Percentiles rank a stretch among this genome's conserved stretches.
These are phyloP conservation scores for Fusarium austroafricanum DNA, from an alignment of 2,329 filamentous ascomycete genomes.

Conservation along the genomic window DNA sequence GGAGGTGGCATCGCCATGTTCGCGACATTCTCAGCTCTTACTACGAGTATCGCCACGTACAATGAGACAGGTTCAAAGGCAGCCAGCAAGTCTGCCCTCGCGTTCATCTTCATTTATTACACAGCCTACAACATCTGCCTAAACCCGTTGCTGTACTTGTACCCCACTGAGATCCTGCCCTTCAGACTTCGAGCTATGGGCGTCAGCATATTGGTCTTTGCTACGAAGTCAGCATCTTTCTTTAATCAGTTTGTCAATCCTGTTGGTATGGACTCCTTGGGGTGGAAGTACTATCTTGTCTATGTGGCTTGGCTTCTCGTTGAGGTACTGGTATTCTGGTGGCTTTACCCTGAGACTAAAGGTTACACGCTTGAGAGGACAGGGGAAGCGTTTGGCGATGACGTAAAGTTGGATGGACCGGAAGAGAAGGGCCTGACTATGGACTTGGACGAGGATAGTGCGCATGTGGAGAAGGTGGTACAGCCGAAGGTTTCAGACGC, in stretches of 20 bases:
- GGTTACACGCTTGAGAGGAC: slow-evolving; percentile 50
- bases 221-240: slow-evolving; percentile 28
- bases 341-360: slow-evolving; percentile 58
- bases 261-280: slow-evolving; percentile 43
- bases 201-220: slow-evolving; percentile 22
- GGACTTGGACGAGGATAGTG: background rate
- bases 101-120: slow-evolving; percentile 37
- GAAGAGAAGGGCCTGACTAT: background rate
- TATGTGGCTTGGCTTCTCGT: slow-evolving; percentile 42
- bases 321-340: slow-evolving; percentile 48
- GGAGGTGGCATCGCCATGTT: slow-evolving; percentile 31
- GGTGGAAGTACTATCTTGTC: slow-evolving; percentile 40
- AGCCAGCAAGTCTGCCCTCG: slow-evolving; percentile 25
- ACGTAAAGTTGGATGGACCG: slow-evolving; percentile 1
- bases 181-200: slow-evolving; percentile 31
- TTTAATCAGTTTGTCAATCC: slow-evolving; percentile 37
- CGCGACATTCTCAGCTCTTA: slow-evolving; percentile 24
- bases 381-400: slow-evolving; percentile 28
- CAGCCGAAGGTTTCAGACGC: background rate
- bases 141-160: slow-evolving; percentile 25
- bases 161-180: slow-evolving; percentile 28
- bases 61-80: slow-evolving; percentile 24
- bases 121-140: slow-evolving; percentile 27
- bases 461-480: background rate
- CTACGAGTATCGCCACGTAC: slow-evolving; percentile 25